Base-by-base conservation (phyloP, 352 stramenopile genomes). In the Pythium phragmiticola region DNA sequence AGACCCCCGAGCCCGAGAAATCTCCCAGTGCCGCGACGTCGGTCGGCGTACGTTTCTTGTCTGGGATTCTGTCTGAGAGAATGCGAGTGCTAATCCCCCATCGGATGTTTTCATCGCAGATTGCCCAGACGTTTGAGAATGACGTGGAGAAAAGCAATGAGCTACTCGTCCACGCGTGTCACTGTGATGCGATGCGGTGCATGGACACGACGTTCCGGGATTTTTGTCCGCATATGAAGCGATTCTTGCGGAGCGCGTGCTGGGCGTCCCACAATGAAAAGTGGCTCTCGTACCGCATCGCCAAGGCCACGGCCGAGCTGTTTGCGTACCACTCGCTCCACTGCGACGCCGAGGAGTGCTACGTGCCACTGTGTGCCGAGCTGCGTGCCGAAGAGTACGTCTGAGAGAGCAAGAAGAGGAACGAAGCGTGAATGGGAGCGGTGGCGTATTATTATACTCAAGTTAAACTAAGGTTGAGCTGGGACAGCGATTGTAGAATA, bases 181-280 rank as follows among this genome's bases (percentile, higher is more conserved):
- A 73, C 16, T 89, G 80, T 62, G 80, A 87, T 45, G 68, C 72
- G 4, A 13, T 69, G 21, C 71, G 73, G 41, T 89, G 80, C 57
- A 42, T 37, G 7, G 69, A 84, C 54, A 3, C 57, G 0, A 64
- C 73, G 52, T 82, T 83, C 59, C 51, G 65, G 17, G 69, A 74
- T 23, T 71, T 87, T 14, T 90, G 80, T 63, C 56, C 69, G 17
- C 74, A 80, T 52, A 87, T 88, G 78, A 88, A 88, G 72, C 80
- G 78, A 1, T 87, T 88, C 42, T 50, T 90, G 51, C 76, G 79
- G n/a, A 84, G 77, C 45, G 73, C 78, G 33, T 88, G 75, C 68
- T 89, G 80, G 80, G 78, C 75, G 30, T 88, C 80, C 34, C 80
- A 88, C 56, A 88, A 73, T 53, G 68, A 75, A 9, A 73, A 77